Conservation (phyloP, 2,329 filamentous ascomycete genomes). For the Fusarium albosuccineum region DNA sequence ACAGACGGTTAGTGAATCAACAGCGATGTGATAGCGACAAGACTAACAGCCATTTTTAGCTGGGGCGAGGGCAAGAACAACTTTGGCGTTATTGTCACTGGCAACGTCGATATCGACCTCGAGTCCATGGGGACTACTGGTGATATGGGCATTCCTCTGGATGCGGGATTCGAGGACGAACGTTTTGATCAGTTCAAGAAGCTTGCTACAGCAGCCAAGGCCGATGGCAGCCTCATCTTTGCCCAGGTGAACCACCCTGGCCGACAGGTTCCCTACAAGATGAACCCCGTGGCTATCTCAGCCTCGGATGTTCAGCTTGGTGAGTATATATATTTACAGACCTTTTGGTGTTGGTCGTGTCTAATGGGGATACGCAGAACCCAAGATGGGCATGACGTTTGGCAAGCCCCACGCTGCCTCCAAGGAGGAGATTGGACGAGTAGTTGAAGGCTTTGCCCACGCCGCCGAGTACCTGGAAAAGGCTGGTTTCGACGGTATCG, state of each 20-base stretch:
- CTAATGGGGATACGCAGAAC: conserved; percentile 15
- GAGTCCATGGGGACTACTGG: conserved; percentile 68
- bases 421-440: conserved; percentile 66
- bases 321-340: conserved; percentile 1
- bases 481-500: conserved; percentile 69
- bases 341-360: no score
- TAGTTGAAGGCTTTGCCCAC: conserved; percentile 72
- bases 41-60: conserved; percentile 18
- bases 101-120: conserved; percentile 75
- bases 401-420: conserved; percentile 67
- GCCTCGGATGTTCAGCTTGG: conserved; percentile 56
- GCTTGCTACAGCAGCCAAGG: conserved; percentile 67
- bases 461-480: conserved; percentile 72
- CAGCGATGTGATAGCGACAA: rapidly evolving
- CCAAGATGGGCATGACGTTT: conserved; percentile 49
- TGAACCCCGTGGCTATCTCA: conserved; percentile 55
- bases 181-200: conserved; percentile 73
- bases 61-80: conserved; percentile 64
- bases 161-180: conserved; percentile 64
- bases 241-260: conserved; percentile 65
- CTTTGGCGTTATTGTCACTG: conserved; percentile 69
- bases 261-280: conserved; percentile 59
- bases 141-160: conserved; percentile 69
- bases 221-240: conserved; percentile 70
- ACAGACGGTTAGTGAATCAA: conserved; percentile 64